Evolutionary conservation across 1,139 yeast species (phyloP).

Genomic region (Debaryomyces singareniensis): DNA sequence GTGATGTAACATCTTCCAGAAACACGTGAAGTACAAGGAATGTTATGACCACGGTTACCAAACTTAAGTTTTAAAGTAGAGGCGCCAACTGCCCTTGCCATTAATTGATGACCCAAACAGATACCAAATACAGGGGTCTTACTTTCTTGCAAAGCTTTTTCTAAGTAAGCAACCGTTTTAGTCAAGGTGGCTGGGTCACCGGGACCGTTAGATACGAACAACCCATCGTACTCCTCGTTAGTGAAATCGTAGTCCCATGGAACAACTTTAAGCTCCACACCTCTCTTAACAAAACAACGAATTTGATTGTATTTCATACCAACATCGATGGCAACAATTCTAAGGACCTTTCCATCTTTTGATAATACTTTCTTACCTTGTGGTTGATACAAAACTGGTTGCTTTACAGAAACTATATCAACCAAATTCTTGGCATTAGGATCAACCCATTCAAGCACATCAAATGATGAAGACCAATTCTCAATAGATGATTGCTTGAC

Average conservation of each 20-base stretch:
- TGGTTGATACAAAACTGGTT: slow-evolving; percentile 66
- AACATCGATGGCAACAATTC: slow-evolving; percentile 89
- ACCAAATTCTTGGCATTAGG: slow-evolving; percentile 91
- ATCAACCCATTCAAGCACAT: slow-evolving; percentile 83
- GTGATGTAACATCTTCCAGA: slow-evolving; percentile 98
- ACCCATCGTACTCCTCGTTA: slow-evolving; percentile 79
- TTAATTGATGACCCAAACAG: slow-evolving; percentile 96
- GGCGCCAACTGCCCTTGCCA: slow-evolving; percentile 96
- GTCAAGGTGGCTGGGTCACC: slow-evolving; percentile 95
- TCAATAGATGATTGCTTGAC: slow-evolving; percentile 22
- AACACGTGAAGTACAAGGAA: slow-evolving; percentile 90
- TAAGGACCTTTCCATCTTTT: slow-evolving; percentile 69
- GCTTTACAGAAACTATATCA: slow-evolving; percentile 75
- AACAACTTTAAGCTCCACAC: slow-evolving; percentile 92
- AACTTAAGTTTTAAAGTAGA: slow-evolving; percentile 85
- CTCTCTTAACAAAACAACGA: slow-evolving; percentile 92
- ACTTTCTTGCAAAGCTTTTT: slow-evolving; percentile 49
- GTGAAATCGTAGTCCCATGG: slow-evolving; percentile 93
- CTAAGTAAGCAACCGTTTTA: slow-evolving; percentile 54
- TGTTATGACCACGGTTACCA: slow-evolving; percentile 99
- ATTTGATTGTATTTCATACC: slow-evolving; percentile 98
- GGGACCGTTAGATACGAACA: slow-evolving; percentile 96
- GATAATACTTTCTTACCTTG: slow-evolving; percentile 44
- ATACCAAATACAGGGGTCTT: slow-evolving; percentile 91
- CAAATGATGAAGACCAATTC: slow-evolving; percentile 59